Evolutionary conservation across 192 early-diverging fungal species (phyloP).

Genomic region (Podila epigama): DNA sequence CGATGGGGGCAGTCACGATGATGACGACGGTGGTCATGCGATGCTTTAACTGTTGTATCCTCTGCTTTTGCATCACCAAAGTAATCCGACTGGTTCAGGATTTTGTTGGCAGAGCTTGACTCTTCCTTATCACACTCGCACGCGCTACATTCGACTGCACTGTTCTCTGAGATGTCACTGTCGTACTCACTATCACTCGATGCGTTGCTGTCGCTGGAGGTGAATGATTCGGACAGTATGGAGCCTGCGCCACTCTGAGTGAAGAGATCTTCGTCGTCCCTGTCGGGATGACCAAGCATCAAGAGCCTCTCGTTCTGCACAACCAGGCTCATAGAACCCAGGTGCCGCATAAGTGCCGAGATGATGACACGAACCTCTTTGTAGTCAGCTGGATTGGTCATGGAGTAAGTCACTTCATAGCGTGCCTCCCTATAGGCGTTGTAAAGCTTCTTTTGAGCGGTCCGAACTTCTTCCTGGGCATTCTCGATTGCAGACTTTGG

Average conservation of each 20-base stretch:
- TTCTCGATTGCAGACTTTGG: slow-evolving; percentile 42
- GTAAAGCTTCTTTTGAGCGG: slow-evolving; percentile 39
- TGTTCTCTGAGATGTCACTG: neutral
- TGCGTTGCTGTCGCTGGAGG: neutral
- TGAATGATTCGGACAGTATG: neutral
- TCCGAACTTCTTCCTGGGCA: slow-evolving; percentile 34
- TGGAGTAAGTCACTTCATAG: slow-evolving; percentile 43
- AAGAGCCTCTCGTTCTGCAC: slow-evolving; percentile 42
- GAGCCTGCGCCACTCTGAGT: slow-evolving; percentile 26
- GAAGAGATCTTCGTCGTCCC: slow-evolving; percentile 26
- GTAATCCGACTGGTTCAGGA: slow-evolving; percentile 10
- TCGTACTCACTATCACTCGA: slow-evolving; percentile 2
- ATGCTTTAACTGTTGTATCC: neutral
- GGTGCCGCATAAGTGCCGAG: slow-evolving; percentile 38
- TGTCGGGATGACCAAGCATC: slow-evolving; percentile 39
- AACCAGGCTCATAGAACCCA: slow-evolving; percentile 45
- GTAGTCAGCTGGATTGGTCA: slow-evolving; percentile 42
- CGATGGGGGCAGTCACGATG: neutral
- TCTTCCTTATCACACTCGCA: neutral
- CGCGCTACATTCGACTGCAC: neutral
- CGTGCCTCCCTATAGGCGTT: slow-evolving; percentile 41
- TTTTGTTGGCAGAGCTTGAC: slow-evolving; percentile 1
- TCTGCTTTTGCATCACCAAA: slow-evolving; percentile 19
- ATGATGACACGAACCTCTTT: slow-evolving; percentile 35
- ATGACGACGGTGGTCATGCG: neutral